Percentiles rank a stretch among this genome's conserved stretches.
Evolutionary conservation across 176 grass and related monocot genomes (phyloP).

Genomic region (Otatea glauca): DNA sequence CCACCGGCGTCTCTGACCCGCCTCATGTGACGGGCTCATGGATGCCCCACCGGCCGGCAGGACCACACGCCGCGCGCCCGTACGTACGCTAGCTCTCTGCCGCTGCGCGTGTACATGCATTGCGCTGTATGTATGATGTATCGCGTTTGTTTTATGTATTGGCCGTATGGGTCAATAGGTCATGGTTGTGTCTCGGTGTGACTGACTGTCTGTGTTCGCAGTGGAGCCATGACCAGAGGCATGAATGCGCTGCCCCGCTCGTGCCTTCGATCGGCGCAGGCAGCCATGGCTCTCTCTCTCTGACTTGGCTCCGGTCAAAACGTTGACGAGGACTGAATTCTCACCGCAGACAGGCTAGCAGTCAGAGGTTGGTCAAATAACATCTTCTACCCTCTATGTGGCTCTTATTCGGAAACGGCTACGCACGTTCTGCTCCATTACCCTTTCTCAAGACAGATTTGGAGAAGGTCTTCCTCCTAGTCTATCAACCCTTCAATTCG

Average conservation of each 20-base stretch:
- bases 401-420: no score
- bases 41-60: slow-evolving; percentile 1
- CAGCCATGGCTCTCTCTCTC: background rate
- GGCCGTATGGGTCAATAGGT: background rate
- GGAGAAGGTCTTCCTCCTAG: no score
- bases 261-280: background rate
- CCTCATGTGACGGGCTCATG: background rate
- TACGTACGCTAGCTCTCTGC: slow-evolving; percentile 6
- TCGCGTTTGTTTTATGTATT: background rate
- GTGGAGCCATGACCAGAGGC: background rate
- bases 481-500: no score
- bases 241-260: background rate
- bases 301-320: background rate
- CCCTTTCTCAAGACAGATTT: no score
- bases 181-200: background rate
- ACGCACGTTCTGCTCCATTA: no score
- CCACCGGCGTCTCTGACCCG: slow-evolving; percentile 2
- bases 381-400: no score
- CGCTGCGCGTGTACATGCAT: background rate
- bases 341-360: no score
- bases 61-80: slow-evolving; percentile 18
- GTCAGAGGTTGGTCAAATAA: no score
- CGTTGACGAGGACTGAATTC: no score
- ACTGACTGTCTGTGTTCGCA: background rate
- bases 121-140: background rate